These are phyloP conservation scores for Leptographium galeiforme DNA, from an alignment of 2,329 filamentous ascomycete species.

Conservation along the genomic window DNA sequence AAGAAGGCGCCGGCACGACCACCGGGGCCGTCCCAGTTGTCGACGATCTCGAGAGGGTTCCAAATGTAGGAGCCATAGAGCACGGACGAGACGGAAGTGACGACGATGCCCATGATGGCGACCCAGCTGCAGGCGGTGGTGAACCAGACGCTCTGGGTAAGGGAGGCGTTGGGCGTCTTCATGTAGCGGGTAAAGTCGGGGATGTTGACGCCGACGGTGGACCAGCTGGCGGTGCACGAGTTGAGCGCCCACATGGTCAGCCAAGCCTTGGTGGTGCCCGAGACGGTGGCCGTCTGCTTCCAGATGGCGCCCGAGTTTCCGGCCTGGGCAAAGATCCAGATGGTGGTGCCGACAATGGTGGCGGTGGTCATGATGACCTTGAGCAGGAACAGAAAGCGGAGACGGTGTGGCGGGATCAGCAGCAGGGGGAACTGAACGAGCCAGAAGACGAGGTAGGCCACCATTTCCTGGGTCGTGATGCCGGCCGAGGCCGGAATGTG, in stretches of 20 bases:
- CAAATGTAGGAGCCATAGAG: slow-evolving; percentile 19
- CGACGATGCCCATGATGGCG: slow-evolving; percentile 23
- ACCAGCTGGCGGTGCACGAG: background rate
- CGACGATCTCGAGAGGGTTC: slow-evolving; percentile 11
- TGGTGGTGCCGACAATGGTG: slow-evolving; percentile 26
- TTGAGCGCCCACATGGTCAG: slow-evolving; percentile 20
- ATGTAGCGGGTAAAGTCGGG: slow-evolving; percentile 25
- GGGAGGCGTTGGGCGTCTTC: slow-evolving; percentile 22
- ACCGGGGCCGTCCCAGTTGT: slow-evolving; percentile 7
- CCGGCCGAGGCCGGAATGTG: slow-evolving; percentile 25
- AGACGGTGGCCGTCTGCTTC: background rate
- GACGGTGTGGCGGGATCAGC: slow-evolving; percentile 34
- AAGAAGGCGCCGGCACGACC: slow-evolving; percentile 13
- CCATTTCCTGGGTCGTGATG: slow-evolving; percentile 34
- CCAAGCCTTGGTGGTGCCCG: background rate
- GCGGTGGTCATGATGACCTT: slow-evolving; percentile 13
- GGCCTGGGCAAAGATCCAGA: slow-evolving; percentile 62
- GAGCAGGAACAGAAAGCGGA: slow-evolving; percentile 31
- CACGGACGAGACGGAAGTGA: slow-evolving; percentile 26
- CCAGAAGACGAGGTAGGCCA: slow-evolving; percentile 39
- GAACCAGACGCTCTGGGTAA: slow-evolving; percentile 19
- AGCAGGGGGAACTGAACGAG: slow-evolving; percentile 33
- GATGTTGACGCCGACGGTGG: slow-evolving; percentile 36
- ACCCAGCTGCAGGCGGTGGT: slow-evolving; percentile 23
- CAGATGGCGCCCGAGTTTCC: slow-evolving; percentile 2